These are phyloP conservation scores for Trypanosoma avium DNA, from an alignment of 208 protist genomes.

Conservation along the genomic window DNA sequence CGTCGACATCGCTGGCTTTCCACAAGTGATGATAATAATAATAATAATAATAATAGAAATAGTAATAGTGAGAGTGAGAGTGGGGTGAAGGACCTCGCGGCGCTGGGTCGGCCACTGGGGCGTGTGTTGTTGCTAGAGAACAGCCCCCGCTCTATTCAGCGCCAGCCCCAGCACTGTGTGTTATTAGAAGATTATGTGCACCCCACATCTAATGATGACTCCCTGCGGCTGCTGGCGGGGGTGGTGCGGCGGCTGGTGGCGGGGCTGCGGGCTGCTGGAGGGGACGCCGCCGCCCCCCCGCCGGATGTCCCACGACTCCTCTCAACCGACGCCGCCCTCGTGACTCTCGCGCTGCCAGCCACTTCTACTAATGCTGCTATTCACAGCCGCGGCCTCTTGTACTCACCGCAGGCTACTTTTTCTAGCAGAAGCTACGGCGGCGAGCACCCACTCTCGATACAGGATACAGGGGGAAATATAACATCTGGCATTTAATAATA, in stretches of 20 bases:
- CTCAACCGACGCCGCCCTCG: conserved; percentile 8
- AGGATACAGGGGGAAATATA: neutral
- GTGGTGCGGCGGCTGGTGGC: conserved; percentile 47
- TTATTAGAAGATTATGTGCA: conserved; percentile 80
- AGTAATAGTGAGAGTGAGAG: conserved; percentile 25
- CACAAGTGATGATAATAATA: too few relatives aligned
- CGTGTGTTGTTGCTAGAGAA: conserved; percentile 81
- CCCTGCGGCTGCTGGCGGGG: conserved; percentile 39
- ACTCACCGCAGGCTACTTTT: conserved; percentile 22
- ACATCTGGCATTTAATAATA: neutral
- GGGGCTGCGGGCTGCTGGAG: conserved; percentile 9
- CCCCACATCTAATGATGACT: conserved; percentile 46
- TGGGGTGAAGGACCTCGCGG: conserved; percentile 70
- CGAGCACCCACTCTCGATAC: conserved; percentile 7
- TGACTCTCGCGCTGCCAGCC: conserved; percentile 4
- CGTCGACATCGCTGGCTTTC: conserved; percentile 72
- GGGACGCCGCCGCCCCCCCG: neutral
- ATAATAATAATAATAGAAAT: too few relatives aligned
- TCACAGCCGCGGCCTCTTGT: conserved; percentile 13
- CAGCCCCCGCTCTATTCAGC: conserved; percentile 61
- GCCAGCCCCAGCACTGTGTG: conserved; percentile 51
- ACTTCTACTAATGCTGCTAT: conserved; percentile 1
- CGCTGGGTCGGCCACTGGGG: conserved; percentile 49
- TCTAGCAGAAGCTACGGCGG: conserved; percentile 23
- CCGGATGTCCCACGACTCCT: conserved; percentile 17